Evolutionary conservation across 257 asterid genomes (phyloP).

Genomic region (Ophiorrhiza pumila): DNA sequence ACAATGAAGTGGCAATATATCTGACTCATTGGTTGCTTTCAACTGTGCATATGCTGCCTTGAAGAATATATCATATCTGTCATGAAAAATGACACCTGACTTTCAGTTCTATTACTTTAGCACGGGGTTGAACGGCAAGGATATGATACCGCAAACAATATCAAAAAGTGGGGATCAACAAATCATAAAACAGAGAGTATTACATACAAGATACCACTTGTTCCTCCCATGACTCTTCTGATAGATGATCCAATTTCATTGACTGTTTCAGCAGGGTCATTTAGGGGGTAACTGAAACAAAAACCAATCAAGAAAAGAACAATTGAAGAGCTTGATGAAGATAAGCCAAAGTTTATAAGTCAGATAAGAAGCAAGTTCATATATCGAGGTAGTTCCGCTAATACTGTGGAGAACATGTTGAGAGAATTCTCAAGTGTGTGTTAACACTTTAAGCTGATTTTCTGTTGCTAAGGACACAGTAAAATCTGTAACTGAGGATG

Average conservation of each 20-base stretch:
- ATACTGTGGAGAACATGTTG: background rate
- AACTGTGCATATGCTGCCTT: conserved; percentile 81
- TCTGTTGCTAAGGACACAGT: background rate
- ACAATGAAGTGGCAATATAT: conserved; percentile 61
- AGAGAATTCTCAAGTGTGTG: background rate
- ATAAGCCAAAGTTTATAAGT: background rate
- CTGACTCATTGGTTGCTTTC: conserved; percentile 50
- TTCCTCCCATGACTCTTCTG: conserved; percentile 98
- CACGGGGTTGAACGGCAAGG: background rate
- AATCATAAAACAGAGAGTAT: conserved; percentile 13
- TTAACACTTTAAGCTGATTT: background rate
- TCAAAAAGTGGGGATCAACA: background rate
- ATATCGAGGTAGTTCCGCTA: background rate
- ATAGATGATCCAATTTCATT: conserved; percentile 73
- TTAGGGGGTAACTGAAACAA: conserved; percentile 86
- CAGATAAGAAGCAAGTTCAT: background rate
- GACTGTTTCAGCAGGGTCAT: conserved; percentile 85
- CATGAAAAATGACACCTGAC: conserved; percentile 9
- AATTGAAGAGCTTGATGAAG: conserved; percentile 16
- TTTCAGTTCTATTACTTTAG: background rate
- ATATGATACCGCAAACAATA: background rate
- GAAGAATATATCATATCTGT: conserved; percentile 81
- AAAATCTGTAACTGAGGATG: background rate
- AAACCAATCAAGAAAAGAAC: conserved; percentile 13
- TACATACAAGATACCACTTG: conserved; percentile 85